Evolutionary conservation across 139 green algal species (phyloP).

Genomic region (Tetraselmis chui): DNA sequence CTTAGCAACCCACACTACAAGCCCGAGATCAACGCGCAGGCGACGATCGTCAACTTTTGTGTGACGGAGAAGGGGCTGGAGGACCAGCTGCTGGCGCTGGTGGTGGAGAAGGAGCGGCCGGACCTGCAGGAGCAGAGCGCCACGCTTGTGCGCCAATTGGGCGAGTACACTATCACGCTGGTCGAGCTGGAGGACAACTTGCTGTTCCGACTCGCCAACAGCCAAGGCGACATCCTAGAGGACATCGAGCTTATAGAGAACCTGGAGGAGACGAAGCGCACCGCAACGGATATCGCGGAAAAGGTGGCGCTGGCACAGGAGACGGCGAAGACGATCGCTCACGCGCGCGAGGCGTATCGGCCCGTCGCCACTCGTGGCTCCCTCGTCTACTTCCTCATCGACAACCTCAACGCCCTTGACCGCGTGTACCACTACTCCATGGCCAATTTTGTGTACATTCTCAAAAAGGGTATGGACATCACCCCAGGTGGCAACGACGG

Average conservation of each 20-base stretch:
- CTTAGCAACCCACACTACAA: constrained; percentile 85
- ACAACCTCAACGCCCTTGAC: constrained; percentile 78
- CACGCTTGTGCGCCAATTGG: constrained; percentile 62
- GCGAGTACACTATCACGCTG: constrained; percentile 79
- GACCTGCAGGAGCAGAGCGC: constrained; percentile 67
- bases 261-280: constrained; percentile 87
- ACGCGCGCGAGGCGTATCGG: constrained; percentile 72
- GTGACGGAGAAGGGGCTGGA: constrained; percentile 84
- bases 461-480: constrained; percentile 76
- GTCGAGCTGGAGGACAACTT: constrained; percentile 83
- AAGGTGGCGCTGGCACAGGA: constrained; percentile 68
- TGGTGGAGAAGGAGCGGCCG: constrained; percentile 79
- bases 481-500: constrained; percentile 49
- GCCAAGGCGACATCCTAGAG: constrained; percentile 85
- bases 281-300: constrained; percentile 71
- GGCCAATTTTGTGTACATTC: constrained; percentile 80
- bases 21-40: constrained; percentile 82
- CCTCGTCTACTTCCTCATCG: constrained; percentile 85
- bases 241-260: constrained; percentile 85
- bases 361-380: constrained; percentile 72
- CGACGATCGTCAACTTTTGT: constrained; percentile 85
- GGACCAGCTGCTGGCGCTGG: constrained; percentile 82
- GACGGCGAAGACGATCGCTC: constrained; percentile 58
- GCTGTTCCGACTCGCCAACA: constrained; percentile 66
- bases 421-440: constrained; percentile 90